Percentiles rank a stretch among this genome's conserved stretches.
Conservation (phyloP, 176 grass and related monocot species). For the Carex cristatella region DNA sequence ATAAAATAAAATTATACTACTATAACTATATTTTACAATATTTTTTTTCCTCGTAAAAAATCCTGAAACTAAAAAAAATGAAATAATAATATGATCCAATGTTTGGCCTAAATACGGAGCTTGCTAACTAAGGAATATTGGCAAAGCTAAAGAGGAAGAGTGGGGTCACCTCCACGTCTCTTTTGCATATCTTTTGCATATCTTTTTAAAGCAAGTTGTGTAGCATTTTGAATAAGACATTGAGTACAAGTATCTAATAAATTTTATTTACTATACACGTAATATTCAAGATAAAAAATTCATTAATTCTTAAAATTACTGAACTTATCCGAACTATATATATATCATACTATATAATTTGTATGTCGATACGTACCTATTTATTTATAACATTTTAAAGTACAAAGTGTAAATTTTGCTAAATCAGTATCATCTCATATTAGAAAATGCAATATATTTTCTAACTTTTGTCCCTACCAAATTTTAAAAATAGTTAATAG, state of each 20-base stretch:
- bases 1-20: too few relatives aligned
- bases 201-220: background rate
- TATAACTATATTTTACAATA: too few relatives aligned
- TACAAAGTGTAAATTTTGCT: background rate
- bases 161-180: conserved; percentile 18
- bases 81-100: background rate
- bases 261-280: background rate
- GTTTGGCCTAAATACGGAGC: background rate
- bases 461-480: background rate
- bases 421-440: background rate
- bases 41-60: background rate
- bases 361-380: background rate
- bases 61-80: background rate
- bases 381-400: background rate
- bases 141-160: background rate
- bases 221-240: background rate
- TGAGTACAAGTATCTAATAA: background rate
- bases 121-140: background rate
- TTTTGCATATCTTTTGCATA: background rate
- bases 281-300: background rate
- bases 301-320: background rate
- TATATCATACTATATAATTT: background rate
- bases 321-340: background rate
- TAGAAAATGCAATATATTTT: background rate
- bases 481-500: background rate